Base-by-base conservation (phyloP, 2,329 filamentous ascomycete species). In the Colletotrichum siamense region DNA sequence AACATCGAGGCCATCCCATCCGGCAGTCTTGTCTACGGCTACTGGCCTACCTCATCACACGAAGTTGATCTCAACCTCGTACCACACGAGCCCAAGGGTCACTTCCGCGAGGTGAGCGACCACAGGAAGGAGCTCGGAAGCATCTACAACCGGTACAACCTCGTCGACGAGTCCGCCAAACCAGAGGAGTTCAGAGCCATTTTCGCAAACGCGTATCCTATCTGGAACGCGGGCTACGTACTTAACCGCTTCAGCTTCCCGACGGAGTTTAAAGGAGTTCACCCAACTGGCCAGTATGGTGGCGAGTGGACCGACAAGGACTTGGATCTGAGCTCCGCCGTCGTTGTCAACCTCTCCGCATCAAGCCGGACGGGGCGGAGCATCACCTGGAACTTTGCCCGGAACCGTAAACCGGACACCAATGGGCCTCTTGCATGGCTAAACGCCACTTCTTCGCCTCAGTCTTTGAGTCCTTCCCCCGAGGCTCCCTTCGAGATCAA, bases 91-190 rank as follows among this genome's bases (percentile, higher is more conserved):
- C 75, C 79, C 13, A 34, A 75, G 2, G 82, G 81, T 7, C 83
- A 88, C 34, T 81, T 86, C 77, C 73, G 82, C n/a, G 86, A 87
- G 57, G 81, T 81, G 8, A 86, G 82, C 75, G 79, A 79, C 6
- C 82, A 87, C 77, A 84, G 73, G 22, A 34, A 65, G 34, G 59
- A 34, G 3, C 70, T 69, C 5, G 73, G 73, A 12, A 81, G 82
- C 3, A 73, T 89, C 5, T 90, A 90, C 79, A 89, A 89, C 79
- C 83, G 83, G 16, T 89, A 88, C 76, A 77, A 65, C 15, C 77
- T 82, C 30, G 75, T 74, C 10, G 78, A 66, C 13, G 70, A 75
- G 34, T 39, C 61, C n/a, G 61, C 39, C 8, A 24, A 49, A 15
- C 5, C 73, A n/a, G 73, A 73, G 30, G 73, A 76, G n/a, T 73